phyloP scores from a whole-genome alignment of 108 stramenopile genomes.

The Pseudonitzschia multistriata region DNA sequence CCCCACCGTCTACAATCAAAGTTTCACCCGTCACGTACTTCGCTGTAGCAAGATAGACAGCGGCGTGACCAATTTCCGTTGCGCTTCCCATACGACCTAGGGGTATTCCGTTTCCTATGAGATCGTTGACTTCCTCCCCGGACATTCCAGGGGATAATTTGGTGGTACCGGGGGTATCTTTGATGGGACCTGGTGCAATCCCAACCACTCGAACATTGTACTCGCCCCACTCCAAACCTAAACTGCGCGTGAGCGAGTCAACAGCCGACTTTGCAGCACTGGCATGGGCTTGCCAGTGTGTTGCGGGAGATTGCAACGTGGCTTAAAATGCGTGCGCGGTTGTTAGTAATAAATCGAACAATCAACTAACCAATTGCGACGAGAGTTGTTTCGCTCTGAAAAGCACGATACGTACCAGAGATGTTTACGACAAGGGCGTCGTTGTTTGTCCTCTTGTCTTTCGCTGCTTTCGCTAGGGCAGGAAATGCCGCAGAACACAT shows the following conservation, averaged over 20 bases:
- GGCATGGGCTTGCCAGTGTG: constrained; percentile 92
- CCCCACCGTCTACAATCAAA: constrained; percentile 82
- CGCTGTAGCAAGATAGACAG: constrained; percentile 67
- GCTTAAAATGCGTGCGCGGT: not conserved
- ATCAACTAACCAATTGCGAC: not conserved
- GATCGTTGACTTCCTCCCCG: constrained; percentile 44
- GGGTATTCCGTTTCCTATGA: constrained; percentile 69
- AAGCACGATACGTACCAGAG: constrained; percentile 53
- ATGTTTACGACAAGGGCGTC: constrained; percentile 85
- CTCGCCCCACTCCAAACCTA: constrained; percentile 92
- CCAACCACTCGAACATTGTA: constrained; percentile 88
- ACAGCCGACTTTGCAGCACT: constrained; percentile 91
- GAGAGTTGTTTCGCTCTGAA: not conserved
- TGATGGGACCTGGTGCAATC: constrained; percentile 93
- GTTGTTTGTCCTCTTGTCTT: constrained; percentile 11
- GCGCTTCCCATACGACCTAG: constrained; percentile 73
- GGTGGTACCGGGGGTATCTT: constrained; percentile 90
- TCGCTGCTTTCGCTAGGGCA: constrained; percentile 39
- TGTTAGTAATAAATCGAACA: not conserved
- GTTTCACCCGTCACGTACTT: constrained; percentile 75
- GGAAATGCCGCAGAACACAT: constrained; percentile 85
- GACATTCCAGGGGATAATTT: constrained; percentile 82
- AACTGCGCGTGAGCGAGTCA: constrained; percentile 86
- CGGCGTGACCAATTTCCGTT: constrained; percentile 83
- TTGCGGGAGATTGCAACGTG: constrained; percentile 82